Percentiles rank a stretch among this genome's conserved stretches.
These are phyloP conservation scores for Neoboletus subvelutipes DNA, from an alignment of 768 basidiomycete genomes.

Conservation along the genomic window DNA sequence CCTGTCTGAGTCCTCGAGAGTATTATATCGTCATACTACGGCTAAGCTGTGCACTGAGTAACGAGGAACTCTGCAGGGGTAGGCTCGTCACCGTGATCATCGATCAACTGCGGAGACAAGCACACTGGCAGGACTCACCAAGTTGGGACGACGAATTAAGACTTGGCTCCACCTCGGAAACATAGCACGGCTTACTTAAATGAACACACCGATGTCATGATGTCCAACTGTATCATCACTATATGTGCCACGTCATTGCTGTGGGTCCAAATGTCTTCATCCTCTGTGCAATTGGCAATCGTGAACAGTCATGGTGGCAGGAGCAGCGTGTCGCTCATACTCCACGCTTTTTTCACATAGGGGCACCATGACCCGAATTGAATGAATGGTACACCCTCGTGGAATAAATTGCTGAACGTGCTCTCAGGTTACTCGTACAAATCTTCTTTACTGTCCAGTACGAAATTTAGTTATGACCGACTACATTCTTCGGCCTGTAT, in stretches of 20 bases:
- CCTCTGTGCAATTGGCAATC: too few relatives aligned
- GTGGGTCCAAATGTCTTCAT: not conserved
- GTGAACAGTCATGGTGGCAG: too few relatives aligned
- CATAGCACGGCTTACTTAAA: not conserved
- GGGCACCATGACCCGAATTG: not conserved
- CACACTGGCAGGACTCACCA: not conserved
- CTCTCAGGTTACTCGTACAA: not conserved
- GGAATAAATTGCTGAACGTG: not conserved
- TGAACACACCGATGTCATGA: not conserved
- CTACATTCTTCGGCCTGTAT: conserved; percentile 27
- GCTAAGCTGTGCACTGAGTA: not conserved
- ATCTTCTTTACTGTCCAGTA: not conserved
- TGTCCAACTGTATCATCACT: too few relatives aligned
- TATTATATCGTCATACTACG: not conserved
- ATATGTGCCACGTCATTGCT: too few relatives aligned
- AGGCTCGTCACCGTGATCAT: not conserved
- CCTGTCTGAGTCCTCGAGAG: not conserved
- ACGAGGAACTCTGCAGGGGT: not conserved
- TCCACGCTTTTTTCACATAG: too few relatives aligned
- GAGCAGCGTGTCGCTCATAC: too few relatives aligned
- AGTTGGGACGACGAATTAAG: not conserved
- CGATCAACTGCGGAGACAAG: not conserved
- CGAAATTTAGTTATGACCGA: conserved; percentile 41
- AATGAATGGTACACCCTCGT: not conserved
- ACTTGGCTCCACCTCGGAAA: not conserved